Base-by-base conservation (phyloP, 805 yeast species). In the Candida jianshihensis region DNA sequence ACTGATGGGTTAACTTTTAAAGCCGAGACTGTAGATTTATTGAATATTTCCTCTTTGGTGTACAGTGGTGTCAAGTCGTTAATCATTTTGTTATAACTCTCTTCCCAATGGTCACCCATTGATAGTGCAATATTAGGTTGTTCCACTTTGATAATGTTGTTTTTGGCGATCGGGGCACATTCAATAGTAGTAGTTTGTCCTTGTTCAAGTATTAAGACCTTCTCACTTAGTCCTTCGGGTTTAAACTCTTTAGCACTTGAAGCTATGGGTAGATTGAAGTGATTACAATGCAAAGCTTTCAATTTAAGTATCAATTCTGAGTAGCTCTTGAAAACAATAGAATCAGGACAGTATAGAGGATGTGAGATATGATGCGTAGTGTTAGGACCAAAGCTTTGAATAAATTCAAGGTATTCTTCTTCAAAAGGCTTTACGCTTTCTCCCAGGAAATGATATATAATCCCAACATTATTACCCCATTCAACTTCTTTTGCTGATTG, bases 401-500 rank as follows among this genome's bases (percentile, higher is more conserved):
- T 67, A 43, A 85, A 80, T 1, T 54, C 40, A 6, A 58, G 33
- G 45, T 83, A 75, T 5, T 59, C 60, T 1, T 60, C 57, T 43
- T 61, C 61, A 26, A 63, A 42, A 1, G 73, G 64, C 33, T 75
- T 73, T 1, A 85, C 64, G 2, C 68, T 72, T 6, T 68, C 73
- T n/a, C 83, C 92, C 19, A 92, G 59, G 39, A 86, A 73, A 57
- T 86, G 95, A 54, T 85, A 88, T 1, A 88, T 81, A 2, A 72
- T 55, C 1, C 75, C 71, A 16, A 70, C 60, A 3, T 65, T 60
- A 4, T 56, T 43, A 5, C 43, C 44, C 48, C 65, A 57, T 12
- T 48, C 34, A 6, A 59, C 48, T 5, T 58, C 58, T 15, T 47
- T 43, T 5, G 59, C 60, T 6, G 57, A 55, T 15, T 42, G 44